Base-by-base conservation (phyloP, 805 yeast species). In the Suhomyces xylopsoci region DNA sequence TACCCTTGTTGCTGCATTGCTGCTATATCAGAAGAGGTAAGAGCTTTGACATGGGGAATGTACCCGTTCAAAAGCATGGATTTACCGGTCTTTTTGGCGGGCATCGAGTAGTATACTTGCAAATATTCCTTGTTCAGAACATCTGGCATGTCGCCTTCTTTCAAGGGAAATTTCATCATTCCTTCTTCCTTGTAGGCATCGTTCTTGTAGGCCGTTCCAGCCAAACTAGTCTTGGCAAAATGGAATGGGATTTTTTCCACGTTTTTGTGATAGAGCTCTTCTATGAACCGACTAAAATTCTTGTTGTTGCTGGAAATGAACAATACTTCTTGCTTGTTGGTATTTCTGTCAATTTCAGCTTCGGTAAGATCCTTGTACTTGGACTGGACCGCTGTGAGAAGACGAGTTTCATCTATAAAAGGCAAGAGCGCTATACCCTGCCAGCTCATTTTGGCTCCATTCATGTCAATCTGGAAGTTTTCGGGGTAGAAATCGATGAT, bases 381-480 rank as follows among this genome's bases (percentile, higher is more conserved):
- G 1, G 70, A 80, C 50, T 81, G 77, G 2, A 91, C 96, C 3
- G 83, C 85, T 15, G 76, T 71, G 50, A 92, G 67, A 44, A 92
- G 74, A 59, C 96, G 74, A n/a, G 68, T 68, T 61, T 90, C 96
- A 62, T 92, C 97, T 60, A 92, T 93, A 59, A 92, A 92, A 0
- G 98, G 97, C 51, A 92, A 72, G 41, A 92, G 70, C 0, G 96
- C 92, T 62, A 92, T 87, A 50, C 96, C 97, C 66, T 90, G 96
- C 98, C 98, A 92, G 48, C 93, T 78, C 90, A 88, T 87, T 59
- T 88, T 90, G 59, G 90, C 89, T 26, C 98, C 98, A 65, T 92
- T 91, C 97, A 92, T 90, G 70, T 92, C 98, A 58, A 92, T 86
- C 45, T 85, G 81, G 70, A 92, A 92, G 30, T 88, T 86, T 53